Evolutionary conservation across 2,329 filamentous ascomycete species (phyloP).

Genomic region (Pyricularia sp.): DNA sequence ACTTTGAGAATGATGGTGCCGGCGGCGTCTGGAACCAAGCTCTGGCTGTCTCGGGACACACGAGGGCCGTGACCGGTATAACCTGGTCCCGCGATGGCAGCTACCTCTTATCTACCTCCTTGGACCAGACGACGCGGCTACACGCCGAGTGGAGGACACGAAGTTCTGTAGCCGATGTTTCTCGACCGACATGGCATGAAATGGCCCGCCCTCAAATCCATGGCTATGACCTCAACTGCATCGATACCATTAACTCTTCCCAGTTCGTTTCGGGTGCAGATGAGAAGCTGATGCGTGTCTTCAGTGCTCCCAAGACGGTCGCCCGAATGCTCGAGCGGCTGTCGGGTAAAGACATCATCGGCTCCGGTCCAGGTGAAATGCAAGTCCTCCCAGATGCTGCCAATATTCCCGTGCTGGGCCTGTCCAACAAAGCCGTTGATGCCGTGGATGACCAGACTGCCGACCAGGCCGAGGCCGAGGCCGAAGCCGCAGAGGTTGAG

Average conservation of each 20-base stretch:
- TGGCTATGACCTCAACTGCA: conserved; percentile 94
- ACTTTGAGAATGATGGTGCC: conserved; percentile 26
- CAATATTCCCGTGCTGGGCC: conserved; percentile 86
- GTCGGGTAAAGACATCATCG: conserved; percentile 44
- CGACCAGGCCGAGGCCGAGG: neutral
- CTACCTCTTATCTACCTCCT: conserved; percentile 81
- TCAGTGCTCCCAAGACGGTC: conserved; percentile 78
- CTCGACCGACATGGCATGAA: conserved; percentile 71
- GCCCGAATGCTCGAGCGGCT: conserved; percentile 63
- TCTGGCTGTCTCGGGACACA: conserved; percentile 75
- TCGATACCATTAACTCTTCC: conserved; percentile 61
- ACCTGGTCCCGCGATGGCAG: conserved; percentile 75
- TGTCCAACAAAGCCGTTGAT: conserved; percentile 90
- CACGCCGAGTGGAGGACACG: conserved; percentile 66
- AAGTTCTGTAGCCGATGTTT: conserved; percentile 10
- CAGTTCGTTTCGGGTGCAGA: conserved; percentile 93
- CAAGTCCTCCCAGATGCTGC: conserved; percentile 70
- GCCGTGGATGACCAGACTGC: conserved; percentile 34
- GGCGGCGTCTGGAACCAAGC: conserved; percentile 66
- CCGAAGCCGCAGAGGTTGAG: conserved; percentile 11
- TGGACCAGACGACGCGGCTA: conserved; percentile 86
- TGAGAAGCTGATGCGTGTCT: conserved; percentile 95
- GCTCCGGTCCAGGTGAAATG: conserved; percentile 20
- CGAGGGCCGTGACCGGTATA: conserved; percentile 69
- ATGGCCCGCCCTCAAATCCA: conserved; percentile 95